Evolutionary conservation across 495 filamentous ascomycete species (phyloP).

Genomic region (Echria macrotheca): DNA sequence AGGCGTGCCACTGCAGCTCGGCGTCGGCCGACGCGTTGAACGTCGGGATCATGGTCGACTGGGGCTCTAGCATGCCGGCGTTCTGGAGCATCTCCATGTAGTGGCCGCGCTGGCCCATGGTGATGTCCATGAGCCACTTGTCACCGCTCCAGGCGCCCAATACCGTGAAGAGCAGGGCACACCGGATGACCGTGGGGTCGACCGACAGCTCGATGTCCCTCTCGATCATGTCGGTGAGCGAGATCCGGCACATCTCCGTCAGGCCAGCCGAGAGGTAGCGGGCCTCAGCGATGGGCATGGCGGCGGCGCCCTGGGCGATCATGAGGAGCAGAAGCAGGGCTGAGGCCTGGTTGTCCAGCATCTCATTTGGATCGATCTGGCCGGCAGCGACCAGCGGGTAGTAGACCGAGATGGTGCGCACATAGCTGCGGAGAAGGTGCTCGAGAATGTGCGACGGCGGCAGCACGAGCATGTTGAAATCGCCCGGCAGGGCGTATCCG

Average conservation of each 20-base stretch:
- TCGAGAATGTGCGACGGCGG: slow-evolving; percentile 55
- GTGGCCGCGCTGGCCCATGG: slow-evolving; percentile 64
- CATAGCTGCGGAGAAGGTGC: slow-evolving; percentile 55
- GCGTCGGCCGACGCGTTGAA: slow-evolving; percentile 30
- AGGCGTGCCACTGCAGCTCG: slow-evolving; percentile 51
- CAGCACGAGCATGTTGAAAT: slow-evolving; percentile 52
- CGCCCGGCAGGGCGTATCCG: slow-evolving; percentile 33
- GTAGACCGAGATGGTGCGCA: slow-evolving; percentile 52
- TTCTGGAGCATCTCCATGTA: slow-evolving; percentile 58
- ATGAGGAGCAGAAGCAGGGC: slow-evolving; percentile 57
- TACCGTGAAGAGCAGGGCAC: slow-evolving; percentile 56
- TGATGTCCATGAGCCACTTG: slow-evolving; percentile 67
- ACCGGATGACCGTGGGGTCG: slow-evolving; percentile 52
- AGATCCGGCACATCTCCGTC: slow-evolving; percentile 60
- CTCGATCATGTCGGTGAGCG: slow-evolving; percentile 59
- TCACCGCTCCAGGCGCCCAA: slow-evolving; percentile 62
- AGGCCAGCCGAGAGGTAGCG: slow-evolving; percentile 55
- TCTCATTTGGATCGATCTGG: slow-evolving; percentile 53
- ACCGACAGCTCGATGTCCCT: slow-evolving; percentile 56
- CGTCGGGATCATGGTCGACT: slow-evolving; percentile 30
- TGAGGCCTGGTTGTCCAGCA: slow-evolving; percentile 54
- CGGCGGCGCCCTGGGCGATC: slow-evolving; percentile 59
- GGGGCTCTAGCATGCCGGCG: slow-evolving; percentile 45
- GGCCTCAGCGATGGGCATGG: slow-evolving; percentile 52
- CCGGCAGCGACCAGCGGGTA: slow-evolving; percentile 50